A percentile compares a stretch with the other conserved stretches of the same genome.
Evolutionary conservation across 768 basidiomycete species (phyloP).

Genomic region (Auricularia sp.): DNA sequence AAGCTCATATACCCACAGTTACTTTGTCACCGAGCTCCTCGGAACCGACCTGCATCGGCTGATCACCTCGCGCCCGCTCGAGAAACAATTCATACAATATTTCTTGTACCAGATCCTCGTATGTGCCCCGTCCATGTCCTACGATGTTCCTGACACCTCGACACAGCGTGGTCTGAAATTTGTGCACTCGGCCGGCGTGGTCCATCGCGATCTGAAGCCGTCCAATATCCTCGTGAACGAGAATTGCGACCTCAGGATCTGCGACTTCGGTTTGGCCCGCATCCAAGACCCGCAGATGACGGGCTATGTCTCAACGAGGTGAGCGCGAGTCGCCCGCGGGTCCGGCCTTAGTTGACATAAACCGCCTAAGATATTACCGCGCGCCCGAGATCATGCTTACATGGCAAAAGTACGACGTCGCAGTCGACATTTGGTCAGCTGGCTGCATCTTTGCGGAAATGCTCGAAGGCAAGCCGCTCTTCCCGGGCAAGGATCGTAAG

Average conservation of each 20-base stretch:
- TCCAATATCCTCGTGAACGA: constrained; percentile 99
- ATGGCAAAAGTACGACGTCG: constrained; percentile 99
- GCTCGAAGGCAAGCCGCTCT: constrained; percentile 96
- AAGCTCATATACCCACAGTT: constrained; percentile 38
- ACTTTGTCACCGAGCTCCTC: constrained; percentile 97
- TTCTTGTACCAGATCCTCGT: constrained; percentile 98
- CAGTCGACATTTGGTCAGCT: constrained; percentile 98
- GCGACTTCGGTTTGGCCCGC: constrained; percentile 96
- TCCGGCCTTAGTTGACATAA: background rate
- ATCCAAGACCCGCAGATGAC: constrained; percentile 99
- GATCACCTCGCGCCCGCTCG: constrained; percentile 89
- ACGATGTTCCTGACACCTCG: constrained; percentile 5
- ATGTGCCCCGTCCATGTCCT: constrained; percentile 18
- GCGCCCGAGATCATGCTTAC: constrained; percentile 99
- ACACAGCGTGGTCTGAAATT: constrained; percentile 92
- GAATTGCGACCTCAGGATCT: constrained; percentile 98
- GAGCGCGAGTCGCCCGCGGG: background rate
- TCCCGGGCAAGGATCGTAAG: constrained; percentile 99
- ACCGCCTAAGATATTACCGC: constrained; percentile 60
- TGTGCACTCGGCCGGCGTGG: constrained; percentile 97
- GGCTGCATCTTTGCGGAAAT: constrained; percentile 99
- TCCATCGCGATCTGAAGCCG: constrained; percentile 99
- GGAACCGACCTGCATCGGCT: constrained; percentile 97
- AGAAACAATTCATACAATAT: constrained; percentile 99
- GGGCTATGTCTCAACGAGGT: constrained; percentile 92